Conservation (phyloP, 495 filamentous ascomycete genomes). For the Cercophora newfieldiana region DNA sequence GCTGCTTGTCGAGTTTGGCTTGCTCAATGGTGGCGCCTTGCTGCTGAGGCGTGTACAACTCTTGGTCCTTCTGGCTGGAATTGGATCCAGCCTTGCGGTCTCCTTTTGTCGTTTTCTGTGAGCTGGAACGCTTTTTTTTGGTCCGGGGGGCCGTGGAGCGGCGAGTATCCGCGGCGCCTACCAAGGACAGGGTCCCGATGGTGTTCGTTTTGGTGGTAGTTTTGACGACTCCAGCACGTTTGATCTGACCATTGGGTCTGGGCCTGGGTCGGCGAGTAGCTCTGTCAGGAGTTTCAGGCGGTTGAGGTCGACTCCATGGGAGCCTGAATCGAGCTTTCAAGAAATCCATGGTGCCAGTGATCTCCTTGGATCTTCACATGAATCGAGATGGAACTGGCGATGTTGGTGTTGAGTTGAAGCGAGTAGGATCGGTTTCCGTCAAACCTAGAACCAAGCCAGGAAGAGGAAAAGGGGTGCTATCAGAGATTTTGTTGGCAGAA, state of each 20-base stretch:
- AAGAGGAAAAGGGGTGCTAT: background rate
- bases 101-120: too few relatives aligned
- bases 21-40: background rate
- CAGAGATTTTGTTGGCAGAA: background rate
- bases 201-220: background rate
- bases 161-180: background rate
- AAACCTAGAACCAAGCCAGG: background rate
- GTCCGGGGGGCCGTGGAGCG: background rate
- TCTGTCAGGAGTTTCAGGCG: too few relatives aligned
- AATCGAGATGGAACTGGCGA: background rate
- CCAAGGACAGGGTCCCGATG: background rate
- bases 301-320: too few relatives aligned
- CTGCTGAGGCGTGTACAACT: background rate
- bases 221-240: too few relatives aligned
- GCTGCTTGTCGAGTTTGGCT: constrained; percentile 8
- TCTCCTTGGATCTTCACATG: background rate
- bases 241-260: too few relatives aligned
- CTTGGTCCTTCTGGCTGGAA: background rate
- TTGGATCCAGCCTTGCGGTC: background rate
- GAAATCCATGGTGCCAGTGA: background rate
- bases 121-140: background rate
- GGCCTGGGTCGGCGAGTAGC: too few relatives aligned
- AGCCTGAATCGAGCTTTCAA: too few relatives aligned
- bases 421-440: background rate
- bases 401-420: background rate